phyloP scores from a whole-genome alignment of 345 rosid genomes.

The Salix arbutifolia region DNA sequence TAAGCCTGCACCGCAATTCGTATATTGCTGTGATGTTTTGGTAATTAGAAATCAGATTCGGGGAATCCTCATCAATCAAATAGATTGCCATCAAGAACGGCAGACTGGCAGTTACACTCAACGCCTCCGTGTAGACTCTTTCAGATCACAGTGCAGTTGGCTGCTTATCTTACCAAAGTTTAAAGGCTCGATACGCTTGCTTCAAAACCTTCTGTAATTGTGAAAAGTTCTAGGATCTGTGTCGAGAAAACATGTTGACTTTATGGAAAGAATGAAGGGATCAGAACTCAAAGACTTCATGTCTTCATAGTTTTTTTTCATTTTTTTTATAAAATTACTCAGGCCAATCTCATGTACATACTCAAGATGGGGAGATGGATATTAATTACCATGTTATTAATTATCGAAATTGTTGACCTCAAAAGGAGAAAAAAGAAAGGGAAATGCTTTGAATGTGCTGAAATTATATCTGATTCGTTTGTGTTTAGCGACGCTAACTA shows the following conservation, averaged over 20 bases:
- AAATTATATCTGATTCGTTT: no score
- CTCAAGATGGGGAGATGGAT: no score
- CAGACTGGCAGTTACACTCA: neutral
- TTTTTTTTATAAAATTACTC: no score
- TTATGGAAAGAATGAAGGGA: no score
- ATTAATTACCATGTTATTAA: neutral
- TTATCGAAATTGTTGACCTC: neutral
- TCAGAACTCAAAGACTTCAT: no score
- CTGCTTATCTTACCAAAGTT: neutral
- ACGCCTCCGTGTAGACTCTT: neutral
- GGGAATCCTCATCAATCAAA: neutral
- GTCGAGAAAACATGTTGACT: no score
- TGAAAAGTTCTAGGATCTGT: no score
- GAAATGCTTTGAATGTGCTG: no score
- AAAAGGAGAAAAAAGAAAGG: no score
- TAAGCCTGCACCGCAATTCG: conserved; percentile 1
- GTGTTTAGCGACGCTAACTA: neutral
- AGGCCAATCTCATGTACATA: no score
- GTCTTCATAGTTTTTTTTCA: no score
- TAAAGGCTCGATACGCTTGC: neutral
- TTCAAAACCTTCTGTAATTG: neutral
- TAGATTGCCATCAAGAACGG: neutral
- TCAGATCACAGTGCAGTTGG: neutral
- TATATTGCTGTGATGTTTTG: neutral
- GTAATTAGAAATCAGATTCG: neutral